These are phyloP conservation scores for Aristolochia californica DNA, from an alignment of 164 flowering plant species.

Conservation along the genomic window DNA sequence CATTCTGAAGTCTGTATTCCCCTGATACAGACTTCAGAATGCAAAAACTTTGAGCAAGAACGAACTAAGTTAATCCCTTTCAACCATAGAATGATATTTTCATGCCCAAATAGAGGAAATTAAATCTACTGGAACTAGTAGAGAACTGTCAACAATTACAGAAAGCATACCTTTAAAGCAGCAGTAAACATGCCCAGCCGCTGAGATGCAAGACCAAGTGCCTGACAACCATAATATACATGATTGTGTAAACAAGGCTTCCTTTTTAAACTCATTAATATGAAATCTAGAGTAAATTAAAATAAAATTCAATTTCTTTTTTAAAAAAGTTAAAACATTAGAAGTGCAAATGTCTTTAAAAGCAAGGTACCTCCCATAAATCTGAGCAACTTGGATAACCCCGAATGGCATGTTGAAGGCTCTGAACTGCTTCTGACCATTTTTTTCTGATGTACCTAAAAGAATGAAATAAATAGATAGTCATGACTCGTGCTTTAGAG, in stretches of 20 bases:
- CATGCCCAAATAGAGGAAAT: too few relatives aligned
- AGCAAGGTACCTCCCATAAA: slow-evolving; percentile 71
- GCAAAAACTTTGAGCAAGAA: too few relatives aligned
- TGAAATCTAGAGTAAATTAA: neutral
- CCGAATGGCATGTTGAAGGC: slow-evolving; percentile 89
- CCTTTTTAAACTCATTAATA: neutral
- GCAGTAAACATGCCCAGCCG: slow-evolving; percentile 92
- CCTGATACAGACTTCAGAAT: too few relatives aligned
- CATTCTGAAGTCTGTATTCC: neutral
- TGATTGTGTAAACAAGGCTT: too few relatives aligned
- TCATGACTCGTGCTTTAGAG: neutral
- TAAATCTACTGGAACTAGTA: too few relatives aligned
- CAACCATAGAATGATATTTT: too few relatives aligned
- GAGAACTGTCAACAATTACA: too few relatives aligned
- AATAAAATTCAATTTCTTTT: too few relatives aligned
- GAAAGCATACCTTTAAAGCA: slow-evolving; percentile 60
- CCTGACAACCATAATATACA: slow-evolving; percentile 26
- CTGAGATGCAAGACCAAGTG: slow-evolving; percentile 87
- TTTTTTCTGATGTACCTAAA: slow-evolving; percentile 52
- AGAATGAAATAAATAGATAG: neutral
- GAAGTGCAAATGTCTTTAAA: neutral
- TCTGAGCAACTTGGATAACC: slow-evolving; percentile 76
- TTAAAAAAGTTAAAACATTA: neutral
- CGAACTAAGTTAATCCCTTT: too few relatives aligned
- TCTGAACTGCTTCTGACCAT: slow-evolving; percentile 84